Evolutionary conservation across 345 rosid genomes (phyloP).

Genomic region (Lepidium africanum): DNA sequence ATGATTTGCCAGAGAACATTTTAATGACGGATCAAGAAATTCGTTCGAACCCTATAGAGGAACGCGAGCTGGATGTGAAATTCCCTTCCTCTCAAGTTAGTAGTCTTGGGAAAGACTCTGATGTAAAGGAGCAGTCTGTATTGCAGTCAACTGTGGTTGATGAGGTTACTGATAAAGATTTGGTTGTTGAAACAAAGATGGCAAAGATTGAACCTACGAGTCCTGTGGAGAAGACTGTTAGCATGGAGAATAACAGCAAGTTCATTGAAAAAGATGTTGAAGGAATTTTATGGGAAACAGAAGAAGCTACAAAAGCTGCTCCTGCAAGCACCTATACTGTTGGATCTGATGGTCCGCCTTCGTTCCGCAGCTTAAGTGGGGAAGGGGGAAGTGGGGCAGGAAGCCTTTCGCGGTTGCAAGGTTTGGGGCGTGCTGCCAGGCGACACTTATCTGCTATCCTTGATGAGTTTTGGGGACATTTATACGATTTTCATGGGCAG

Average conservation of each 20-base stretch:
- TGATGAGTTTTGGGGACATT: slow-evolving; percentile 93
- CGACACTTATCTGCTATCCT: slow-evolving; percentile 66
- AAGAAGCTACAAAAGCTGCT: slow-evolving; percentile 48
- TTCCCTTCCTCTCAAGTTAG: slow-evolving; percentile 21
- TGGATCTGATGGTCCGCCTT: slow-evolving; percentile 67
- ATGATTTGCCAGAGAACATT: slow-evolving; percentile 47
- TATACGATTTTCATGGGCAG: slow-evolving; percentile 77
- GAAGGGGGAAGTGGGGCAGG: slow-evolving; percentile 80
- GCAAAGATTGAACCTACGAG: slow-evolving; percentile 32
- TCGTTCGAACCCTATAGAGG: slow-evolving; percentile 33
- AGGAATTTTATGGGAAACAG: slow-evolving; percentile 56
- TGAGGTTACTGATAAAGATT: slow-evolving; percentile 35
- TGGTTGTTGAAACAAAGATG: slow-evolving; percentile 29
- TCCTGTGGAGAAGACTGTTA: slow-evolving; percentile 46
- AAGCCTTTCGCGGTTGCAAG: slow-evolving; percentile 90
- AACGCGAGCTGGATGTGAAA: slow-evolving; percentile 30
- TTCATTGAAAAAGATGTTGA: slow-evolving; percentile 52
- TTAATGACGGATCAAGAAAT: slow-evolving; percentile 49
- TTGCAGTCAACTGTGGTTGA: slow-evolving; percentile 20
- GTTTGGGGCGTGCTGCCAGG: slow-evolving; percentile 94
- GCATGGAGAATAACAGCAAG: slow-evolving; percentile 34
- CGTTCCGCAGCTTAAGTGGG: slow-evolving; percentile 78
- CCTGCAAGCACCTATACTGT: slow-evolving; percentile 40
- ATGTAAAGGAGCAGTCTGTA: slow-evolving; percentile 16
- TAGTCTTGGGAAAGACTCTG: slow-evolving; percentile 13